These are phyloP conservation scores for Diaporthe sp. DNA, from an alignment of 2,329 filamentous ascomycete species.

Conservation along the genomic window DNA sequence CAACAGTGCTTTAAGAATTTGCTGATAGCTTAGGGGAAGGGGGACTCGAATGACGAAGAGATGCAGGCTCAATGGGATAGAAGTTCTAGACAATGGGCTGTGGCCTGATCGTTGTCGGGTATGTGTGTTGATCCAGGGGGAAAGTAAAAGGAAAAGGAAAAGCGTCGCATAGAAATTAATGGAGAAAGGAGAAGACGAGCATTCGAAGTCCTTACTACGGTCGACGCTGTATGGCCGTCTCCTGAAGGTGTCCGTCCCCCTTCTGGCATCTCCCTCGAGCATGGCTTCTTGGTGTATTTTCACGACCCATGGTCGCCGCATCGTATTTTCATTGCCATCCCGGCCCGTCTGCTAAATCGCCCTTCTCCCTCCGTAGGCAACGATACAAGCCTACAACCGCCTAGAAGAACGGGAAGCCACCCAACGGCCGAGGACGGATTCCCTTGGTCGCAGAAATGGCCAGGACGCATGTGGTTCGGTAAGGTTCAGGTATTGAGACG, in stretches of 20 bases:
- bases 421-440: no score
- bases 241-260: background rate
- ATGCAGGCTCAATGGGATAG: background rate
- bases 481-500: no score
- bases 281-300: background rate
- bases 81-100: background rate
- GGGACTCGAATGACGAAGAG: no score
- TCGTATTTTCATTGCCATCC: background rate
- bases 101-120: background rate
- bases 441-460: no score
- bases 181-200: background rate
- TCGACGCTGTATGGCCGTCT: background rate
- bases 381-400: no score
- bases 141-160: no score
- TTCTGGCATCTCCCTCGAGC: no score
- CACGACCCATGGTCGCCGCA: no score
- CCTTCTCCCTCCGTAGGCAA: no score
- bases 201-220: background rate
- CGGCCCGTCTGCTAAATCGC: background rate
- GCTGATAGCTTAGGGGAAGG: background rate
- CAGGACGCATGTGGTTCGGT: no score
- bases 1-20: background rate
- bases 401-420: no score
- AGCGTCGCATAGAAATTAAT: conserved; percentile 1
- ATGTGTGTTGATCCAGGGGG: background rate